Evolutionary conservation across 345 rosid genomes (phyloP).

Genomic region (Noccaea caerulescens): DNA sequence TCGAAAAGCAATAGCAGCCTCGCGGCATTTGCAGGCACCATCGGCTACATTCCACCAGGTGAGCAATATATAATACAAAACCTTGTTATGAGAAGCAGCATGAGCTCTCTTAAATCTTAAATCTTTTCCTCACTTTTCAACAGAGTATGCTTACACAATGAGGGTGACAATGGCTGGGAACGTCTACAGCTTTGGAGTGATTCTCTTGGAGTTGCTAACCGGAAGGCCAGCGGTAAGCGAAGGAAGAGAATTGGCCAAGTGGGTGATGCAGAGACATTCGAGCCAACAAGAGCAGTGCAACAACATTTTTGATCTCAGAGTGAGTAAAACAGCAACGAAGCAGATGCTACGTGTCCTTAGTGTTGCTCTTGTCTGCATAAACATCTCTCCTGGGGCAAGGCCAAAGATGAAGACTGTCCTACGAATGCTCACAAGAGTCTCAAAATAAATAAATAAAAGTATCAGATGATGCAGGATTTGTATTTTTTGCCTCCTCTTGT

Average conservation of each 20-base stretch:
- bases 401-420: constrained; percentile 85
- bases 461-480: too few relatives aligned
- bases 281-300: constrained; percentile 54
- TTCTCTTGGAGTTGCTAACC: constrained; percentile 79
- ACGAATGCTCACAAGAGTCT: constrained; percentile 58
- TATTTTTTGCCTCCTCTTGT: too few relatives aligned
- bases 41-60: constrained; percentile 92
- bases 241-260: constrained; percentile 80
- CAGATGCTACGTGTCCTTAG: constrained; percentile 81
- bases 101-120: constrained; percentile 14
- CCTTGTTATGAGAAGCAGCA: constrained; percentile 9
- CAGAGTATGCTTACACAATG: constrained; percentile 97
- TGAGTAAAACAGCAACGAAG: constrained; percentile 60
- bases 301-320: constrained; percentile 66
- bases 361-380: constrained; percentile 75
- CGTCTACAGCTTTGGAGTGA: constrained; percentile 78
- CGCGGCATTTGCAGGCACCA: constrained; percentile 84
- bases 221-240: constrained; percentile 76
- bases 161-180: constrained; percentile 84
- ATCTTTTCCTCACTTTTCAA: background rate
- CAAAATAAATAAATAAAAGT: too few relatives aligned
- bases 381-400: constrained; percentile 66
- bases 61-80: constrained; percentile 19
- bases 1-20: constrained; percentile 85
- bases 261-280: constrained; percentile 70